Base-by-base conservation (phyloP, 371 early-diverging fungal genomes). In the Dinochytrium kinnereticum region DNA sequence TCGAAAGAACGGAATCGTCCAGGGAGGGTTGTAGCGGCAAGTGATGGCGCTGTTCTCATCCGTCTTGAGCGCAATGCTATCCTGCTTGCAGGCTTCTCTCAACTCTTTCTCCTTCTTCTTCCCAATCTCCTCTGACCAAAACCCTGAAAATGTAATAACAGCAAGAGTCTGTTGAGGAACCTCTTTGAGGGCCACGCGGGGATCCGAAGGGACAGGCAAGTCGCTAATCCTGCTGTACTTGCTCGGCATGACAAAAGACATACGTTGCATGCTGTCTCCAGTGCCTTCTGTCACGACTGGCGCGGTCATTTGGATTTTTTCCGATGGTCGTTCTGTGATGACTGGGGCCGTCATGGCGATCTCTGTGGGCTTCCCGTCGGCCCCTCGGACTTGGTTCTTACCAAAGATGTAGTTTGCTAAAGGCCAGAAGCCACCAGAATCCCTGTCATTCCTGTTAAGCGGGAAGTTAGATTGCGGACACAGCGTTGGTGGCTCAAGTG, bases 301-400 rank as follows among this genome's bases (percentile, higher is more conserved):
- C 28, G 64, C 64, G 5, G 64, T 64, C 64, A 64, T 64, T 24
- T 19, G 33, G 24, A 64, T 64, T 33, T 64, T 64, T 17, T 19
- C 34, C 10, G 64, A 24, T 44, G 7, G 13, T 19, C 13, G 7
- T 44, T 44, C 19, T 7, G 36, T 64, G 28, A 64, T 21, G 24
- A 64, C 64, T 21, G 64, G 64, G 21, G 64, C 64, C 2, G 64
- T 64, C 64, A 64, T 64, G 21, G 64, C 64, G 24, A 64, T 64
- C 36, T 64, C 36, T 17, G 64, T 64, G 5, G 64, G 24, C 19
- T 7, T 19, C 19, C 13, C 19, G 7, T 19, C 44, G 44, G 13
- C 44, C 13, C 19, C 44, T 7, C 44, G 44, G 19, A 44, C 19
- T 44, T 44, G 7, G 44, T 44, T 44, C 44, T 44, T 44, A 13